Base-by-base conservation (phyloP, 129 eudicot species). In the Tanacetum coccineum region DNA sequence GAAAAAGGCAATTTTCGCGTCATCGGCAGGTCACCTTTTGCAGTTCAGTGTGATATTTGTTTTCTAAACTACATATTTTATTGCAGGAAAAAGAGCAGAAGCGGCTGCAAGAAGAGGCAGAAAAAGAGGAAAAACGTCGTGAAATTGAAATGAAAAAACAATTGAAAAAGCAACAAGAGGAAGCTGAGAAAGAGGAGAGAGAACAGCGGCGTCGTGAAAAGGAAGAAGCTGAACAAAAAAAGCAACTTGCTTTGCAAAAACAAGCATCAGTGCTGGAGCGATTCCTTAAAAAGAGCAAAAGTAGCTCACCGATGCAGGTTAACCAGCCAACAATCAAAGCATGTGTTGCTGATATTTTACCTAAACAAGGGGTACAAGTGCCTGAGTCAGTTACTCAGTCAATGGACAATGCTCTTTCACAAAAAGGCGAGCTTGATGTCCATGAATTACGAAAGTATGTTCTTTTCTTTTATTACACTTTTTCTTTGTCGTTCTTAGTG, bases 211-310 rank as follows among this genome's bases (percentile, higher is more conserved):
- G 96, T 13, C 83, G 82, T 53, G 96, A 88, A 77, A 92, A 80
- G 68, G 98, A 88, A 81, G 96, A 85, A 73, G 89, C 98, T 30
- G 96, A 83, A 49, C 68, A 64, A 54, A 94, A 75, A 81, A 86
- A 71, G 76, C 90, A 81, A 59, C 85, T 79, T 52, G 76, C 87
- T 50, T 74, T 89, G 74, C 86, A 84, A 74, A 94, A 94, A 81
- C 99, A 89, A 66, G 99, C 97, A 57, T 86, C 95, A 56, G 75
- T 89, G 32, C 75, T 89, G 90, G 93, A 94, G 62, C 84, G 95
- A 49, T 94, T 94, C 48, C 78, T 94, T 39, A 84, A 72, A 36
- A 82, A 72, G 73, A 71, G 78, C 73, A 93, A 86, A 76, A 81
- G 47, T 65, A 72, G 17, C 64, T 61, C 91, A 52, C 71, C 90